phyloP scores from a whole-genome alignment of 2,329 filamentous ascomycete species.

The Corynespora cassiicola region DNA sequence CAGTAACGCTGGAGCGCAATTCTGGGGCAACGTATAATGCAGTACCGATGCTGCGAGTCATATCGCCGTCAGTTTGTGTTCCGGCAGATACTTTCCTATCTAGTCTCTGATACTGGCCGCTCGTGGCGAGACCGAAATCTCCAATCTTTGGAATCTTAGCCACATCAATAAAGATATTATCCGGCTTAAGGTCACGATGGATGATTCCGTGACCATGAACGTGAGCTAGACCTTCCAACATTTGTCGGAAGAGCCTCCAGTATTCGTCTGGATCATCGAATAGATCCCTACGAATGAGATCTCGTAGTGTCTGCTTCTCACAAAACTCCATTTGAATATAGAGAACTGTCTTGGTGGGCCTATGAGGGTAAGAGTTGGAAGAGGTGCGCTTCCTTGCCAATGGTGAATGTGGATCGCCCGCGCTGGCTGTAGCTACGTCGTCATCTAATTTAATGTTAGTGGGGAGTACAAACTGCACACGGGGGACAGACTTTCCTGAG shows the following conservation, averaged over 20 bases:
- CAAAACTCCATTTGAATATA: slow-evolving; percentile 99
- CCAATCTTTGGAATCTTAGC: slow-evolving; percentile 93
- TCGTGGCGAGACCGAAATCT: slow-evolving; percentile 94
- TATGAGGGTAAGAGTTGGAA: slow-evolving; percentile 54
- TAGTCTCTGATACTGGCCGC: slow-evolving; percentile 72
- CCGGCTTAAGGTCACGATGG: slow-evolving; percentile 93
- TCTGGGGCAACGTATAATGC: slow-evolving; percentile 94
- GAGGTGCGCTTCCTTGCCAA: slow-evolving; percentile 45
- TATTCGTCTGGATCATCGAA: slow-evolving; percentile 77
- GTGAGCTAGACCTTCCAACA: slow-evolving; percentile 86
- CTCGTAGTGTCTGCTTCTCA: slow-evolving; percentile 88
- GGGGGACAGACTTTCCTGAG: slow-evolving; percentile 30
- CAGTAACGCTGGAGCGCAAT: slow-evolving; percentile 75
- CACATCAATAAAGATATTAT: slow-evolving; percentile 96
- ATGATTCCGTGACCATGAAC: slow-evolving; percentile 93
- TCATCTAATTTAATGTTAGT: slow-evolving; percentile 46
- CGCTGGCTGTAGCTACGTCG: slow-evolving; percentile 48
- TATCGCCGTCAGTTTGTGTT: slow-evolving; percentile 57
- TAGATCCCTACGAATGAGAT: slow-evolving; percentile 80
- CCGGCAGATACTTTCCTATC: slow-evolving; percentile 57
- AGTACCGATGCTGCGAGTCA: slow-evolving; percentile 76
- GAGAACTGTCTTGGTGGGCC: slow-evolving; percentile 73
- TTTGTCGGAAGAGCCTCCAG: slow-evolving; percentile 90
- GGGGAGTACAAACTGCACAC: neutral
- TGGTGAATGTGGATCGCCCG: slow-evolving; percentile 41